A percentile compares a stretch with the other conserved stretches of the same genome.
Conservation (phyloP, 2,329 filamentous ascomycete genomes). For the Annulohypoxylon truncatum region DNA sequence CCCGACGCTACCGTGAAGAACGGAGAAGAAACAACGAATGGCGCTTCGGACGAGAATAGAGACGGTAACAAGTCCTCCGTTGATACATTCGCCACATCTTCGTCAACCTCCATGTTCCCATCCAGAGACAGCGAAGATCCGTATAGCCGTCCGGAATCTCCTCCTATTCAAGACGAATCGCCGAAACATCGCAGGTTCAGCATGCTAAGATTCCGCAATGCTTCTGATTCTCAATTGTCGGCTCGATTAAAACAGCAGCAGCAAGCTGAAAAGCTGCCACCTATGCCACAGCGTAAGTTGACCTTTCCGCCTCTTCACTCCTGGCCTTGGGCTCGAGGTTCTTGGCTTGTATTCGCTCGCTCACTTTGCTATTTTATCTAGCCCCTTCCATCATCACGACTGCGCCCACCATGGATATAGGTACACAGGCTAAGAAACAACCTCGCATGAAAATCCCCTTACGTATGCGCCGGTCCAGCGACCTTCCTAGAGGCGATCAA, state of each 20-base stretch:
- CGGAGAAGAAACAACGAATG: slow-evolving; percentile 17
- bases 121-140: slow-evolving; percentile 46
- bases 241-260: slow-evolving; percentile 77
- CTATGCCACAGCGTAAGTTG: slow-evolving; percentile 68
- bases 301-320: slow-evolving; percentile 29
- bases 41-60: slow-evolving; percentile 16
- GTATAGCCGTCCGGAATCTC: slow-evolving; percentile 58
- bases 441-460: slow-evolving; percentile 66
- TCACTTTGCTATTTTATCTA: slow-evolving; percentile 50
- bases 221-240: slow-evolving; percentile 90
- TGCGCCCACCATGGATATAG: slow-evolving; percentile 78
- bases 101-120: slow-evolving; percentile 35
- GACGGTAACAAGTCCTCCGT: slow-evolving; percentile 41
- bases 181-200: slow-evolving; percentile 71
- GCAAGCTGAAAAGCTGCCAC: slow-evolving; percentile 64
- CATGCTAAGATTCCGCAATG: slow-evolving; percentile 87
- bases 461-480: slow-evolving; percentile 64
- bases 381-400: slow-evolving; percentile 88
- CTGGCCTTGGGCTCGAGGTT: slow-evolving; percentile 13
- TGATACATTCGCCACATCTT: slow-evolving; percentile 37
- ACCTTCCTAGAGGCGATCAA: slow-evolving; percentile 56
- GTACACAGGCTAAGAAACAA: slow-evolving; percentile 63
- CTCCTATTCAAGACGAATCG: slow-evolving; percentile 65
- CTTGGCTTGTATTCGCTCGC: slow-evolving; percentile 19
- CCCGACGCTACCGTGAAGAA: slow-evolving; percentile 36